These are phyloP conservation scores for Corymbia calophylla DNA, from an alignment of 441 rosid species.

Conservation along the genomic window DNA sequence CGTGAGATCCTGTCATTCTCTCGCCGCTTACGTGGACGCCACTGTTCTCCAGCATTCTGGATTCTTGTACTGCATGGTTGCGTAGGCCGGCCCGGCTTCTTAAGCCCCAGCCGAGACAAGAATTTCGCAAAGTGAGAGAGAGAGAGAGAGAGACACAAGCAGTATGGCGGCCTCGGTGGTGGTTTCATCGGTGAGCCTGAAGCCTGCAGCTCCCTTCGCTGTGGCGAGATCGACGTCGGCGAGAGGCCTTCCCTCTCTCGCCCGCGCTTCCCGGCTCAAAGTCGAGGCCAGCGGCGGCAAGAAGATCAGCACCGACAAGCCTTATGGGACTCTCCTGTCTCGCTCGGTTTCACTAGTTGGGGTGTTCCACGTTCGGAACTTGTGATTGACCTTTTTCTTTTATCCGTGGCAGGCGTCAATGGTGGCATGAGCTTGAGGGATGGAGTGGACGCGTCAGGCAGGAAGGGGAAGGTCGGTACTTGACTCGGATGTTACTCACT, in stretches of 20 bases:
- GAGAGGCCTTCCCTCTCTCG: conserved; percentile 3
- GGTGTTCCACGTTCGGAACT: neutral
- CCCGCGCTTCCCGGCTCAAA: neutral
- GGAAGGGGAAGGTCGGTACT: conserved; percentile 50
- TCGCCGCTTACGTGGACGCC: neutral
- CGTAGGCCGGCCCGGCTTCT: neutral
- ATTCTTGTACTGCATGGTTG: neutral
- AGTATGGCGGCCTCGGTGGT: neutral
- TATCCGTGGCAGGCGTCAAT: conserved; percentile 28
- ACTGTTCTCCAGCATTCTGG: neutral
- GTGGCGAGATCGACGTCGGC: neutral
- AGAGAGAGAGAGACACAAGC: neutral
- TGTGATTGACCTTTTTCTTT: neutral
- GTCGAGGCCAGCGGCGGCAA: conserved; percentile 3
- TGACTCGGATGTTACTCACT: neutral
- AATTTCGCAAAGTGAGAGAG: neutral
- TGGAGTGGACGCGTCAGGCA: conserved; percentile 81
- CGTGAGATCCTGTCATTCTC: neutral
- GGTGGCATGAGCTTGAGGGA: conserved; percentile 77
- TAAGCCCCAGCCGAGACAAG: neutral
- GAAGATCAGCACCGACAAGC: conserved; percentile 11
- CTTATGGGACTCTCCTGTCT: neutral
- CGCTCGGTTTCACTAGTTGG: neutral
- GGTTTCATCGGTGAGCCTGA: neutral
- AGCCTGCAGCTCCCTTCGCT: neutral